These are phyloP conservation scores for Furcasterigmium sp. DNA, from an alignment of 2,329 filamentous ascomycete species.

Conservation along the genomic window DNA sequence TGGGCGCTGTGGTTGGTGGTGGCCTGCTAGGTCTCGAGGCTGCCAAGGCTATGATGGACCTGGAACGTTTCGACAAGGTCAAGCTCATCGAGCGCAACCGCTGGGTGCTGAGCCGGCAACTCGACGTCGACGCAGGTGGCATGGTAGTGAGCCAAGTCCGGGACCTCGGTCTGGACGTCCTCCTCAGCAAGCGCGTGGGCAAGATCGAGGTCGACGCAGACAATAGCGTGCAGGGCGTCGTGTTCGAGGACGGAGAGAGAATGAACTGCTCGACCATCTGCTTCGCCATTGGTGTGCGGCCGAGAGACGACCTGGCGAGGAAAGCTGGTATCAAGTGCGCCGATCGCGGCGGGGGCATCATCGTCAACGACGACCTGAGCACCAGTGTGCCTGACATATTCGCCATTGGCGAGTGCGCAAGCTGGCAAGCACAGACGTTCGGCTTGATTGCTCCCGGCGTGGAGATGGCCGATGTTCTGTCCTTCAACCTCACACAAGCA, in stretches of 20 bases:
- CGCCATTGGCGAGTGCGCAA: conserved; percentile 86
- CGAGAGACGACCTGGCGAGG: conserved; percentile 71
- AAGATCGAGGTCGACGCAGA: conserved; percentile 62
- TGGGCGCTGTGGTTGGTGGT: conserved; percentile 75
- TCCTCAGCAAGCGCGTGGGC: conserved; percentile 71
- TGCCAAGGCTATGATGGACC: conserved; percentile 86
- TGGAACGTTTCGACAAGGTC: conserved; percentile 68
- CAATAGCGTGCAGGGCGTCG: conserved; percentile 66
- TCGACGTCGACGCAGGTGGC: conserved; percentile 74
- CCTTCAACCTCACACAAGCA: conserved; percentile 86
- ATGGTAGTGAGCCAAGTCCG: conserved; percentile 80
- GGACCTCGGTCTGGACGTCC: conserved; percentile 72
- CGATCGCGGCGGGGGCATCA: conserved; percentile 68
- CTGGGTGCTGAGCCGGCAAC: conserved; percentile 78
- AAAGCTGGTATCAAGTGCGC: conserved; percentile 67
- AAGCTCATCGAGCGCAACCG: conserved; percentile 75
- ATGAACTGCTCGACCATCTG: conserved; percentile 78
- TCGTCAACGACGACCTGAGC: conserved; percentile 60
- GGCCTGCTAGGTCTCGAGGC: conserved; percentile 83
- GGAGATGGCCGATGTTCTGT: conserved; percentile 87
- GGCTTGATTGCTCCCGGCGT: conserved; percentile 85
- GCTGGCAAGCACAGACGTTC: conserved; percentile 81
- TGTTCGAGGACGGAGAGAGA: conserved; percentile 74
- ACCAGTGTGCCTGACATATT: conserved; percentile 73
- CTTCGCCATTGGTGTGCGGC: conserved; percentile 83